Evolutionary conservation across 331 rosid species (phyloP).

Genomic region (Pyracantha coccinea): DNA sequence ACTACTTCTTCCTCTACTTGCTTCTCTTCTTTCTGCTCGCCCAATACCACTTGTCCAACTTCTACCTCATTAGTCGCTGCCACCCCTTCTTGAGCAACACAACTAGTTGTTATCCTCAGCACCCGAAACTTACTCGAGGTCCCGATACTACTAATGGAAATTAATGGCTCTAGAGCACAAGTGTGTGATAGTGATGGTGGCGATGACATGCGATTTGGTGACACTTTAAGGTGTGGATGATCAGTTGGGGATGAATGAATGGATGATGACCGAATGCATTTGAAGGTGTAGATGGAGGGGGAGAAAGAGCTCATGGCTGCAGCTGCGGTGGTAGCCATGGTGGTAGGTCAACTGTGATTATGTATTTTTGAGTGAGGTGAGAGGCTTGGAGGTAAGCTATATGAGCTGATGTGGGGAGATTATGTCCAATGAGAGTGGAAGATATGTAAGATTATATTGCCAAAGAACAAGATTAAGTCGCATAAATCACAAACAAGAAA

Average conservation of each 20-base stretch:
- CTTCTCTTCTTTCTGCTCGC: background rate
- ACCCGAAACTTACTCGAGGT: conserved; percentile 27
- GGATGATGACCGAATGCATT: conserved; percentile 37
- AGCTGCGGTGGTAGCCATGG: conserved; percentile 70
- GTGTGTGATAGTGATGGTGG: conserved; percentile 9
- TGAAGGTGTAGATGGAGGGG: conserved; percentile 39
- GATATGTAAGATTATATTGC: too few species aligned
- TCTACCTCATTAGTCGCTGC: conserved; percentile 14
- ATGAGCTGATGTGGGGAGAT: too few species aligned
- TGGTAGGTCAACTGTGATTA: background rate
- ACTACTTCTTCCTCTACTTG: background rate
- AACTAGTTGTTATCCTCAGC: conserved; percentile 36
- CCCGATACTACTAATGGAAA: conserved; percentile 13
- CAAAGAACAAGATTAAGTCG: too few species aligned
- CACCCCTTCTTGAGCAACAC: conserved; percentile 53
- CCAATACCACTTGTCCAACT: background rate
- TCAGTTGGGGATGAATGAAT: conserved; percentile 12
- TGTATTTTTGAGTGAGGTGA: background rate
- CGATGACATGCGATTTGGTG: conserved; percentile 27
- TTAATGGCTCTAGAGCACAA: conserved; percentile 19
- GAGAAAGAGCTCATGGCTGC: conserved; percentile 56
- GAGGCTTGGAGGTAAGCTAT: background rate
- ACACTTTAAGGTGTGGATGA: conserved; percentile 18
- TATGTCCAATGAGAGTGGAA: too few species aligned
- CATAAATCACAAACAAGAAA: too few species aligned